Base-by-base conservation (phyloP, 257 asterid species). In the Salvia miltiorrhiza region DNA sequence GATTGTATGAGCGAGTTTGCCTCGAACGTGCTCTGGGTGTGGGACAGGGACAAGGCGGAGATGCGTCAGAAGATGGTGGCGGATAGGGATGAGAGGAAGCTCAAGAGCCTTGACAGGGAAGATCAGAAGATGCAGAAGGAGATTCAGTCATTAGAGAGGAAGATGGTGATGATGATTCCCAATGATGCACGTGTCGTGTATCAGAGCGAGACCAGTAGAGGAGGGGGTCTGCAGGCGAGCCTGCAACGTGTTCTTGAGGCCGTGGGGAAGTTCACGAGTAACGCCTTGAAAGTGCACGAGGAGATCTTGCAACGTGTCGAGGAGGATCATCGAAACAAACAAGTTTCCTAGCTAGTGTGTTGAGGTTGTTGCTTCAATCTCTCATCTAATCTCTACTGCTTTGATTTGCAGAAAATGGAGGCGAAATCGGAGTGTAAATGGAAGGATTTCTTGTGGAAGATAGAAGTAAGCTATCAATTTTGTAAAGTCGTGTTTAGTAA, bases 121-220 rank as follows among this genome's bases (percentile, higher is more conserved):
- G 98, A 90, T 35, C 90, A 77, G 92, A 87, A 81, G 76, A 81
- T 93, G 67, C 95, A 88, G 6, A 93, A 79, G 80, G 89, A 87
- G 89, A 93, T 93, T 66, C 90, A 85, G 79, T 90, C 92, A 11
- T 70, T 93, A 67, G 96, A 83, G 55, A 93, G 82, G 71, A 78
- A 85, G 81, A 77, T 87, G 83, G 81, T 85, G 59, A 59, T 85
- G 59, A 59, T 85, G 44, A 80, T 58, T 35, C 80, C 90, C 2
- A 55, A 2, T 28, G 61, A 55, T 7, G 11, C 28, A 57, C 88
- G 82, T 26, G 96, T 48, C 2, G 90, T 89, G 67, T 87, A 89
- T 77, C 98, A 87, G 75, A 88, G 94, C 28, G 98, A 93, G 71
- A 87, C 97, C 4, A 76, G 80, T 67, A 93, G 79, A 74, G 81